These are phyloP conservation scores for Scalesia atractyloides DNA, from an alignment of 129 eudicot species.

Conservation along the genomic window DNA sequence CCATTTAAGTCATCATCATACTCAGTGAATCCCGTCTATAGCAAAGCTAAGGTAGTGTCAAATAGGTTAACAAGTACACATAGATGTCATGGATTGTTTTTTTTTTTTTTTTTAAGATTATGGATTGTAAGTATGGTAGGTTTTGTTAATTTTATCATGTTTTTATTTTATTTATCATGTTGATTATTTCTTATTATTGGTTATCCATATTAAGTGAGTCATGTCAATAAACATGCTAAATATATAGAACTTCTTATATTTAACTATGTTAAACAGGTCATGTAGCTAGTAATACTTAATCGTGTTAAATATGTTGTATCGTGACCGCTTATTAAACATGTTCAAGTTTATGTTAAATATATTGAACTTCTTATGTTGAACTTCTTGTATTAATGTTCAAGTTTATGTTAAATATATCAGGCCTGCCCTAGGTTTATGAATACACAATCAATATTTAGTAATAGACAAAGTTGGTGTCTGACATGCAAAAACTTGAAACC, in stretches of 20 bases:
- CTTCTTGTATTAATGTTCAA: too few species aligned
- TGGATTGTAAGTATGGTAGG: not conserved
- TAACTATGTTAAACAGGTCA: not conserved
- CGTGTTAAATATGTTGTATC: not conserved
- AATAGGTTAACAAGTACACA: not conserved
- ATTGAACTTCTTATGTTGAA: too few species aligned
- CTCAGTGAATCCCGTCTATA: too few species aligned
- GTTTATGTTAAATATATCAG: not conserved
- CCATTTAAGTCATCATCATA: not conserved
- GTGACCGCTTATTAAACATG: not conserved
- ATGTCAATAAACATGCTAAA: too few species aligned
- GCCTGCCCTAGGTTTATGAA: not conserved
- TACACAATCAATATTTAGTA: not conserved
- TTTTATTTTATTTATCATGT: too few species aligned
- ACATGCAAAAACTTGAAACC: constrained; percentile 6
- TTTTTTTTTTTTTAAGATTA: not conserved
- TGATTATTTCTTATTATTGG: not conserved
- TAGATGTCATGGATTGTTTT: not conserved
- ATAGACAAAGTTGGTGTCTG: not conserved
- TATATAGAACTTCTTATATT: not conserved
- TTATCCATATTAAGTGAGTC: not conserved
- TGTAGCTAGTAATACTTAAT: not conserved
- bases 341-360: not conserved
- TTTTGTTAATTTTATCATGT: not conserved
- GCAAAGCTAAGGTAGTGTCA: too few species aligned